A percentile compares a stretch with the other conserved stretches of the same genome.
Evolutionary conservation across 148 eudicot genomes (phyloP).

Genomic region (Silene uniflora): DNA sequence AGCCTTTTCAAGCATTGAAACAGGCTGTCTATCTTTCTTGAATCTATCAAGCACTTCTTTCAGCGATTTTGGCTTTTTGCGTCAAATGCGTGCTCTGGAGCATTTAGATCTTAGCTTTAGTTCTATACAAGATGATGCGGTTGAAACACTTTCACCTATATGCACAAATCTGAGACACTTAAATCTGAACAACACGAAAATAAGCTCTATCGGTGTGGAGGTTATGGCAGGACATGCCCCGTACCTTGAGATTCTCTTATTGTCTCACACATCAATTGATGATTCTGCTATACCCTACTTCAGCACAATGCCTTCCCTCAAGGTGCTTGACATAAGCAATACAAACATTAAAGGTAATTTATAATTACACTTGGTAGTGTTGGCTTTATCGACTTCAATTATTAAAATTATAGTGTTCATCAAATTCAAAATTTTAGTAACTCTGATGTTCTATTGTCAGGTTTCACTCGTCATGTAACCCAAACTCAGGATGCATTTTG

Average conservation of each 20-base stretch:
- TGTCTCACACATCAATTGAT: conserved; percentile 51
- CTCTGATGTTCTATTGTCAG: conserved; percentile 30
- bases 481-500: conserved; percentile 33
- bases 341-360: conserved; percentile 62
- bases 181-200: conserved; percentile 64
- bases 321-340: conserved; percentile 59
- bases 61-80: conserved; percentile 43
- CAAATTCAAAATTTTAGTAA: neutral
- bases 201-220: conserved; percentile 64
- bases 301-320: conserved; percentile 65
- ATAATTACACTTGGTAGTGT: neutral
- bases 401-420: neutral
- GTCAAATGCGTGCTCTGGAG: conserved; percentile 45
- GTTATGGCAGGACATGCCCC: conserved; percentile 76
- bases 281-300: conserved; percentile 61
- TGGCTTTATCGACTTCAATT: neutral
- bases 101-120: conserved; percentile 68
- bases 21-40: conserved; percentile 44
- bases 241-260: conserved; percentile 51
- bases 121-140: conserved; percentile 43
- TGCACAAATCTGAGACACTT: conserved; percentile 57
- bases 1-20: conserved; percentile 42
- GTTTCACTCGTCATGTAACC: conserved; percentile 34
- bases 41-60: conserved; percentile 61
- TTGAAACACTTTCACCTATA: conserved; percentile 43